Base-by-base conservation (phyloP, 495 filamentous ascomycete species). In the Lichenothelia convexa region DNA sequence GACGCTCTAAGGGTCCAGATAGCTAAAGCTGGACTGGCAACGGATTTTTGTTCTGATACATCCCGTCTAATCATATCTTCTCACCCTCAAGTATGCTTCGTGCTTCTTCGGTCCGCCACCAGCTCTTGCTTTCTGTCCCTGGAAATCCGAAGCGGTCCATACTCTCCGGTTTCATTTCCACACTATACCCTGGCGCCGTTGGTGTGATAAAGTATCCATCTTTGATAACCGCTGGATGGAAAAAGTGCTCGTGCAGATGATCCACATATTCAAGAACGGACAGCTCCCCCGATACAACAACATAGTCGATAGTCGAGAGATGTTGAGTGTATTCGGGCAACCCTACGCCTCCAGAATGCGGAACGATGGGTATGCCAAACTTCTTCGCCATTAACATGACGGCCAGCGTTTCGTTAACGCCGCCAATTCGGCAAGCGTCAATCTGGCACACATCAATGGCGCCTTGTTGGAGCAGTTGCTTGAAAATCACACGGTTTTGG, bases 321-420 rank as follows among this genome's bases (percentile, higher is more conserved):
- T 94, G 86, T 61, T 92, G 84, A 0, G 86, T 93, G 58, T 93
- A 92, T 56, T 94, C 86, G 5, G 86, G 85, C 39, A 94, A 60
- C 4, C 85, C 85, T 3, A 94, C 85, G 43, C 86, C 86, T 6
- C 86, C 86, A 3, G 70, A 77, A 55, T 93, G 85, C 2, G 85
- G 85, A 15, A 93, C 83, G 41, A 92, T 75, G 2, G 84, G 85
- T 12, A 92, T 67, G 8, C 65, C 64, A 47, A 74, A 79, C 63
- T 94, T 94, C 52, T 76, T 78, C 12, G 86, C 86, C 61, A 94
- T 76, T 1, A 93, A 63, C 26, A 94, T 51, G n/a, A 94, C 85
- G 6, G 85, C 81, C 11, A 94, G 62, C 13, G 87, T 84, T 55
- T 94, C 86, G 55, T 93, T 93, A 5, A 93, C 78, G 32, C 86